Percentiles rank a stretch among this genome's conserved stretches.
phyloP scores from a whole-genome alignment of 768 basidiomycete species.

The Leccinum disarticulatum region DNA sequence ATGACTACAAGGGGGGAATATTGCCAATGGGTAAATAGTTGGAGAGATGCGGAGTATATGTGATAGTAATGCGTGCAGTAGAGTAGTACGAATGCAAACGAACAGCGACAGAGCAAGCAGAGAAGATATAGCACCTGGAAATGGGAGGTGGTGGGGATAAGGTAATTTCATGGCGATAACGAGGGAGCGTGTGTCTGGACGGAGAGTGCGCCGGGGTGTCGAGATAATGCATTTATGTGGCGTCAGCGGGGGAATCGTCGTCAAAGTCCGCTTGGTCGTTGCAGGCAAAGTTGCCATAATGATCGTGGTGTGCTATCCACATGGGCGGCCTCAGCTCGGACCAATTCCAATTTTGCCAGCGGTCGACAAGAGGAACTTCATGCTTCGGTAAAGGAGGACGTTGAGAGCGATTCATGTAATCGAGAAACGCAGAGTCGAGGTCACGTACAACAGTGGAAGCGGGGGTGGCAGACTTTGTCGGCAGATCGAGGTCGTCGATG shows the following conservation, averaged over 20 bases:
- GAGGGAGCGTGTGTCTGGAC: slow-evolving; percentile 10
- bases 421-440: slow-evolving; percentile 23
- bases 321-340: slow-evolving; percentile 31
- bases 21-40: slow-evolving; percentile 23
- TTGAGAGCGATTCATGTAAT: slow-evolving; percentile 28
- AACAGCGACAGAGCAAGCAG: slow-evolving; percentile 17
- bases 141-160: slow-evolving; percentile 4
- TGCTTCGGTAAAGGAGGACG: slow-evolving; percentile 23
- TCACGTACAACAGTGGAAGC: slow-evolving; percentile 22
- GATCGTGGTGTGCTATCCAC: slow-evolving; percentile 21
- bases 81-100: slow-evolving; percentile 23
- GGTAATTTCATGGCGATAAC: slow-evolving; percentile 18
- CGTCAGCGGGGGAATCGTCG: slow-evolving; percentile 19
- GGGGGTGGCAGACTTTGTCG: slow-evolving; percentile 12
- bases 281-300: slow-evolving; percentile 2
- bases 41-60: slow-evolving; percentile 9
- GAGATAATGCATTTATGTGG: slow-evolving; percentile 15
- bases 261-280: slow-evolving; percentile 25
- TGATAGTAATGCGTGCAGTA: slow-evolving; percentile 25
- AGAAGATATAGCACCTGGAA: slow-evolving; percentile 16
- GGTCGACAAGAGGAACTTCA: slow-evolving; percentile 21
- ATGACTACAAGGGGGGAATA: slow-evolving; percentile 30
- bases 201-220: slow-evolving; percentile 14
- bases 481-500: slow-evolving; percentile 20
- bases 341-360: slow-evolving; percentile 37